A percentile compares a stretch with the other conserved stretches of the same genome.
phyloP scores from a whole-genome alignment of 1,284 basidiomycete species.

The Erythrobasidium hasegawianum region DNA sequence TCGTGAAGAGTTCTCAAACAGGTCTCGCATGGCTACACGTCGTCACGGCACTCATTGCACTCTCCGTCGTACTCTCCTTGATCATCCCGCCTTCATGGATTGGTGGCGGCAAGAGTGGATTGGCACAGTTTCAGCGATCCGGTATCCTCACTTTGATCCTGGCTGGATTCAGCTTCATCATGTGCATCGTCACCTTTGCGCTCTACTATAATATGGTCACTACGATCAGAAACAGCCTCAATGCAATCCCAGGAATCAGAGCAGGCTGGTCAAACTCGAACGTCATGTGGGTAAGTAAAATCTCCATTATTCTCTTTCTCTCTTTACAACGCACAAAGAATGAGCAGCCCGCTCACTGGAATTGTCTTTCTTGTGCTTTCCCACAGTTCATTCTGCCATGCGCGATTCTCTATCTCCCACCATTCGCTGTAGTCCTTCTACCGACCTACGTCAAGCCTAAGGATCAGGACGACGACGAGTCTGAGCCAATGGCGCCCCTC shows the following conservation, averaged over 20 bases:
- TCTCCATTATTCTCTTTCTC: neutral
- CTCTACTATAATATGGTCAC: neutral
- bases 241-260: slow-evolving; percentile 19
- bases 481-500: slow-evolving; percentile 2
- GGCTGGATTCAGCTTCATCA: slow-evolving; percentile 7
- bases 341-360: neutral
- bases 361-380: neutral
- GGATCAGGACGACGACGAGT: slow-evolving; percentile 3
- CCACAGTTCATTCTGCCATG: slow-evolving; percentile 34
- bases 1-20: slow-evolving; percentile 14
- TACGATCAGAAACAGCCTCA: slow-evolving; percentile 3
- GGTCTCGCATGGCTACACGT: slow-evolving; percentile 14
- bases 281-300: slow-evolving; percentile 25
- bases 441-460: slow-evolving; percentile 17
- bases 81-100: slow-evolving; percentile 24
- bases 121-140: slow-evolving; percentile 26
- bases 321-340: too few species aligned
- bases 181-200: slow-evolving; percentile 16
- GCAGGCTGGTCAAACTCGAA: slow-evolving; percentile 18
- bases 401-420: slow-evolving; percentile 27
- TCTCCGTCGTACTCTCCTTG: slow-evolving; percentile 7
- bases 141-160: slow-evolving; percentile 22
- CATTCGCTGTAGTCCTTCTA: slow-evolving; percentile 19
- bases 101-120: slow-evolving; percentile 12
- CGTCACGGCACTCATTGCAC: slow-evolving; percentile 15